Conservation (phyloP, 2,329 filamentous ascomycete genomes). For the Pseudocercospora eumusae region DNA sequence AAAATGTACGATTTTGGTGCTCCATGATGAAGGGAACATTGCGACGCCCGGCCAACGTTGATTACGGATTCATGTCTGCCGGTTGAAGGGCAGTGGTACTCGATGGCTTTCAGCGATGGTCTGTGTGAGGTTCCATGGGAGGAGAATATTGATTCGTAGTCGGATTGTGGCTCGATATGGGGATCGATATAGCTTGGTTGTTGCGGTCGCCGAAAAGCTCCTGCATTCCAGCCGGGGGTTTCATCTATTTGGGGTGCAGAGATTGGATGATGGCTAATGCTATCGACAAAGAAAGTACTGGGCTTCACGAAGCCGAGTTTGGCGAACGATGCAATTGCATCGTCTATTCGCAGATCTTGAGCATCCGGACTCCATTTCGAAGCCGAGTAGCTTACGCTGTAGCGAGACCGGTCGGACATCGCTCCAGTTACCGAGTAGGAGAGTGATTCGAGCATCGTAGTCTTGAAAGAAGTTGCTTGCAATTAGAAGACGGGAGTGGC, state of each 20-base stretch:
- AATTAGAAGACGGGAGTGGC: neutral
- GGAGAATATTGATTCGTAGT: neutral
- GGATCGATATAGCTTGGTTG: neutral
- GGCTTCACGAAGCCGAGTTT: neutral
- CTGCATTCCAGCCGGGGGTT: neutral
- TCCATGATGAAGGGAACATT: neutral
- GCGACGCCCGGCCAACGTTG: neutral
- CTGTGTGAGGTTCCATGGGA: neutral
- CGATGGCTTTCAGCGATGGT: neutral
- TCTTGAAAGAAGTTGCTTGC: neutral
- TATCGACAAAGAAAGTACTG: neutral
- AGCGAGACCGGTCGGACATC: slow-evolving; percentile 10
- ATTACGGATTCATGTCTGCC: neutral
- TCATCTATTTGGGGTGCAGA: neutral
- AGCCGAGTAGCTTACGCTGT: slow-evolving; percentile 12
- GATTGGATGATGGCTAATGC: neutral
- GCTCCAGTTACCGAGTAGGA: slow-evolving; percentile 12
- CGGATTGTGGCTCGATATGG: neutral
- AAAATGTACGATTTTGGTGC: neutral
- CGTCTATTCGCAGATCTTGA: slow-evolving; percentile 7
- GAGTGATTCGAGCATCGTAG: slow-evolving; percentile 12
- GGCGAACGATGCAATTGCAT: slow-evolving; percentile 6
- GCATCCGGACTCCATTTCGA: slow-evolving; percentile 3
- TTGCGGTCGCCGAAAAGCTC: neutral
- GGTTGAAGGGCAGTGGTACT: neutral